Evolutionary conservation across 2,329 filamentous ascomycete species (phyloP), one percentile per base, ranked within the genome.

Genomic region (Penicillium digitatum): DNA sequence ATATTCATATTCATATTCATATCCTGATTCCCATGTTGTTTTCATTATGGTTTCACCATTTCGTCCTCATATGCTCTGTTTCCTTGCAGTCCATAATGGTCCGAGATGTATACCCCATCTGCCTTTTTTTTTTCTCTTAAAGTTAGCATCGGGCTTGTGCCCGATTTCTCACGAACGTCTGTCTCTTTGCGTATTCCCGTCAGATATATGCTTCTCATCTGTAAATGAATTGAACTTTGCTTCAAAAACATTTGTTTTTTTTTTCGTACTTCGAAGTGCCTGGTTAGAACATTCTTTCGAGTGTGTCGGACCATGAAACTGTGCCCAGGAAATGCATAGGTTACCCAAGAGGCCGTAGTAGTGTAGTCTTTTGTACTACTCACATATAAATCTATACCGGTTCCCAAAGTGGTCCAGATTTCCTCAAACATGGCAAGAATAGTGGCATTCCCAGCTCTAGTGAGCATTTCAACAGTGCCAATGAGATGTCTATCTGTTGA

Each of bases 101-200:
- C 45, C 54, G 60, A 63, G 55, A 62, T 62, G 59, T 62, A 62
- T 62, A 63, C 61, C 61, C 61, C 54, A 48, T 58, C 55, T 60
- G 57, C 48, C 58, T 43, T n/a, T 49, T 42, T 44, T 43, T 14
- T 38, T 37, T 12, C 14, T 22, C 20, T 58, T 55, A 38, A 55
- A 54, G 44, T 56, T 51, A 53, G 18, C 50, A 52, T 56, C 29
- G 32, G 39, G 39, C 50, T 32, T 52, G 20, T 31, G 24, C 49
- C 42, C 12, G 47, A 27, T 22, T 14, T 42, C 14, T 37, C 34
- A 45, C 20, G 24, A 18, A 48, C 48, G 20, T 47, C 35, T 32
- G 37, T 42, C 27, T 39, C 24, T 52, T 53, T 48, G 35, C 43
- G 43, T 47, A 48, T 53, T 48, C 27, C 35, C 26, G 43, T 48